These are phyloP conservation scores for Pleodorina starrii DNA, from an alignment of 139 green algal genomes.

Conservation along the genomic window DNA sequence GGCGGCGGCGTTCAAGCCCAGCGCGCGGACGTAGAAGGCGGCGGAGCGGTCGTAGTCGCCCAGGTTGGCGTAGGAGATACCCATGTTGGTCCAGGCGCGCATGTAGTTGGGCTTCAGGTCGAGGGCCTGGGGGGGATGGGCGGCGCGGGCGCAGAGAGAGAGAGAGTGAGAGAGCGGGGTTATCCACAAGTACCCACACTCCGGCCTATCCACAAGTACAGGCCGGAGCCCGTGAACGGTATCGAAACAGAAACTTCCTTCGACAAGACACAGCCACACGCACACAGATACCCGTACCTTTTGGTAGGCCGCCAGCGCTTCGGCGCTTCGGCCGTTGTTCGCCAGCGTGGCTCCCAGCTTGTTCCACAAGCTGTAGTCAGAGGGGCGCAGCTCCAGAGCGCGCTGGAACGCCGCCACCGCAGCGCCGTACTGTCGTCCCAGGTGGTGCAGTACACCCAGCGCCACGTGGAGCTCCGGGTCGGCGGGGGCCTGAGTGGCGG, in stretches of 20 bases:
- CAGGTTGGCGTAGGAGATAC: constrained; percentile 94
- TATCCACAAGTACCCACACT: too few relatives aligned
- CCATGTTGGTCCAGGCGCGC: constrained; percentile 99
- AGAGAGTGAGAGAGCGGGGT: background rate
- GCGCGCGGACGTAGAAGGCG: constrained; percentile 91
- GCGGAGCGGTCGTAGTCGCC: constrained; percentile 86
- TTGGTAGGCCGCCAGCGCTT: constrained; percentile 91
- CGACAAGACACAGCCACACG: too few relatives aligned
- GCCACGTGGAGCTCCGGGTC: constrained; percentile 92
- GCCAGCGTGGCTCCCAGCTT: constrained; percentile 96
- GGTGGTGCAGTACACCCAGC: constrained; percentile 94
- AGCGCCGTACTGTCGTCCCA: constrained; percentile 84
- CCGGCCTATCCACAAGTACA: too few relatives aligned
- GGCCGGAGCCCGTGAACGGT: background rate
- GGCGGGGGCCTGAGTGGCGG: constrained; percentile 49
- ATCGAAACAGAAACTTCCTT: background rate
- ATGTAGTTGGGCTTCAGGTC: constrained; percentile 99
- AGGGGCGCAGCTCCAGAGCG: constrained; percentile 75
- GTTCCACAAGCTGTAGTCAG: constrained; percentile 96
- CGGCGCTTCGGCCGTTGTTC: constrained; percentile 84
- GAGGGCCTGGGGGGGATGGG: constrained; percentile 73
- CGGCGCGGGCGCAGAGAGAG: background rate
- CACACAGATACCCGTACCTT: constrained; percentile 53
- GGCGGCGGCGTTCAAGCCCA: constrained; percentile 89
- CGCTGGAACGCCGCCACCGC: constrained; percentile 86